Conservation (phyloP, 352 stramenopile species). For the Pseudoperonospora humuli region DNA sequence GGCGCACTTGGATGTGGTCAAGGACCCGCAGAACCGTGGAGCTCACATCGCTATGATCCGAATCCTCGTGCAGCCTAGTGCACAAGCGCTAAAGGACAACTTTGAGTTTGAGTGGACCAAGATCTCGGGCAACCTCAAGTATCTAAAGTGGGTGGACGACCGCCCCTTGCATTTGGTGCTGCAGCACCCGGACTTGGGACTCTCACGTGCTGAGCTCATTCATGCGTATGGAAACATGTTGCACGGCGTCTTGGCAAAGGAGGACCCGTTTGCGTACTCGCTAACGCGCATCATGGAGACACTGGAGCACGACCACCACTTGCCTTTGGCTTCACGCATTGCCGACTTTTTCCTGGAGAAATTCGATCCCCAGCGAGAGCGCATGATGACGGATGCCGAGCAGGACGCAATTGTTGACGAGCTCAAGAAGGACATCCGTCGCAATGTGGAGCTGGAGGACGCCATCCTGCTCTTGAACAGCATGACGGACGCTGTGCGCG, state of each 20-base stretch:
- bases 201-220: slow-evolving; percentile 92
- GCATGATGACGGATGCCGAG: slow-evolving; percentile 32
- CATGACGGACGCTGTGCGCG: slow-evolving; percentile 69
- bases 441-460: slow-evolving; percentile 67
- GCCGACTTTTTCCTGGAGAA: slow-evolving; percentile 93
- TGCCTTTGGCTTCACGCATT: slow-evolving; percentile 88
- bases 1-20: slow-evolving; percentile 92
- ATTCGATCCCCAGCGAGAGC: slow-evolving; percentile 49
- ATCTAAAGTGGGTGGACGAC: slow-evolving; percentile 82
- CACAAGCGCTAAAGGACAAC: slow-evolving; percentile 37
- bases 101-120: slow-evolving; percentile 73
- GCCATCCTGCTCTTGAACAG: slow-evolving; percentile 66
- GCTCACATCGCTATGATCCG: slow-evolving; percentile 72
- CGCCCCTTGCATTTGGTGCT: slow-evolving; percentile 67
- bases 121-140: slow-evolving; percentile 85
- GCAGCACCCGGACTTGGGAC: slow-evolving; percentile 85
- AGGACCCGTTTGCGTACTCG: slow-evolving; percentile 92
- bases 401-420: slow-evolving; percentile 38
- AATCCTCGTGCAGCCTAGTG: slow-evolving; percentile 67
- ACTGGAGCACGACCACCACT: slow-evolving; percentile 85
- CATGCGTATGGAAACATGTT: slow-evolving; percentile 93
- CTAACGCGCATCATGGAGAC: slow-evolving; percentile 92
- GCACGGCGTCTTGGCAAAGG: slow-evolving; percentile 91
- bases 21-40: slow-evolving; percentile 66
- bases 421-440: slow-evolving; percentile 66